Evolutionary conservation across 345 rosid species (phyloP).

Genomic region (Passiflora organensis): DNA sequence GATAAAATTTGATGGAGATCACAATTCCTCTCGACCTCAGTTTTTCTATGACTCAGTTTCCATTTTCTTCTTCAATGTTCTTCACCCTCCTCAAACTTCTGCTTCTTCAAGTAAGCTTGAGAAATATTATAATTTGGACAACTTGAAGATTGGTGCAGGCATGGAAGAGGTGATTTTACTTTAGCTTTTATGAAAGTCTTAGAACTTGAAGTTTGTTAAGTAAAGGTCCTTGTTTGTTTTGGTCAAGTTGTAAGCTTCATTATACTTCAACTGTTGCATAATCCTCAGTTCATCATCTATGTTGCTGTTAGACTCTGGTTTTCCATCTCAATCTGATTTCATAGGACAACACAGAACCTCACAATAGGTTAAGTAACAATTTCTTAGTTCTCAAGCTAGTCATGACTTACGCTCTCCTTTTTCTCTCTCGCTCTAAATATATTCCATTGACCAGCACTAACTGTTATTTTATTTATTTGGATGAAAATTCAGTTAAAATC

Average conservation of each 20-base stretch:
- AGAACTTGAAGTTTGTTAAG: neutral
- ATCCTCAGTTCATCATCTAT: neutral
- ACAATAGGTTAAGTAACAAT: no score
- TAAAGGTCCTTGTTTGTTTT: conserved; percentile 1
- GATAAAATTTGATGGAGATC: conserved; percentile 93
- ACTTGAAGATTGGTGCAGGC: conserved; percentile 46
- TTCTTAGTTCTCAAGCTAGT: no score
- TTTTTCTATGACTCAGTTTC: conserved; percentile 90
- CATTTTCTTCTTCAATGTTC: conserved; percentile 82
- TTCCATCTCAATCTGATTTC: no score
- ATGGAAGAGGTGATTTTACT: conserved; percentile 64
- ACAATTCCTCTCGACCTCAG: conserved; percentile 89
- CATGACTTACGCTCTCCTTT: no score
- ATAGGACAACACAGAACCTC: no score
- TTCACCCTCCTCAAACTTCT: conserved; percentile 73
- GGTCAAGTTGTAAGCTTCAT: neutral
- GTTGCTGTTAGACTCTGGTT: neutral
- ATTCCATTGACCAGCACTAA: no score
- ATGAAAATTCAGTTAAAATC: no score
- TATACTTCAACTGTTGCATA: no score
- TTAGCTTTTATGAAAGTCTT: conserved; percentile 2
- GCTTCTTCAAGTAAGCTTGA: conserved; percentile 56
- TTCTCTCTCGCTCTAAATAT: no score
- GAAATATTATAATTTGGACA: conserved; percentile 71
- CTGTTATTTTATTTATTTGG: no score